Evolutionary conservation across 2,329 filamentous ascomycete genomes (phyloP).

Genomic region (Cryphonectria radicalis): DNA sequence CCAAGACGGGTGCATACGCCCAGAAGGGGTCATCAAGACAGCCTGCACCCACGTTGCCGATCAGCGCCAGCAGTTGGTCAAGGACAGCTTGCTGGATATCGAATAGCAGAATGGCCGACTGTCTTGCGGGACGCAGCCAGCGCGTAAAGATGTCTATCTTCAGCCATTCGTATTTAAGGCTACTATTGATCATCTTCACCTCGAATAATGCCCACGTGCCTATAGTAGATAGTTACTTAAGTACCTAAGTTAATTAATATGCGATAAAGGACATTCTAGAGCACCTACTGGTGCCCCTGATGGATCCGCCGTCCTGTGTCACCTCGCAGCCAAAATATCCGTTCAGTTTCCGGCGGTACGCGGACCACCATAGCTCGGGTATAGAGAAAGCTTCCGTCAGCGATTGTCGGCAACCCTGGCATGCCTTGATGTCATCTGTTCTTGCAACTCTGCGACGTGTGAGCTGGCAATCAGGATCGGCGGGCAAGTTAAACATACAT

Average conservation of each 20-base stretch:
- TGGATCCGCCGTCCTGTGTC: constrained; percentile 25
- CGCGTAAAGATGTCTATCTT: neutral
- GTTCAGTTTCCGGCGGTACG: constrained; percentile 41
- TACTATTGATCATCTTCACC: neutral
- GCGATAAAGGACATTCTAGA: constrained; percentile 22
- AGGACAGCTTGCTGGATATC: neutral
- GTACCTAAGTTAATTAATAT: neutral
- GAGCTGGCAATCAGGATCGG: neutral
- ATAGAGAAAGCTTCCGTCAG: constrained; percentile 37
- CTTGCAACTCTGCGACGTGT: neutral
- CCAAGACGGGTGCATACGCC: constrained; percentile 39
- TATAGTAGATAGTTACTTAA: neutral
- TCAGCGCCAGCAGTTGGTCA: neutral
- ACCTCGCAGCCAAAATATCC: constrained; percentile 44
- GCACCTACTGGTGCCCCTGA: constrained; percentile 33
- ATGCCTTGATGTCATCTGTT: neutral
- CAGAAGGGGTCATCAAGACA: constrained; percentile 39
- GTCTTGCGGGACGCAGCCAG: neutral
- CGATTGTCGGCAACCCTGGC: neutral
- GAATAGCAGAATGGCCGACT: neutral
- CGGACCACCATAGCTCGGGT: constrained; percentile 43
- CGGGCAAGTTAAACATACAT: neutral
- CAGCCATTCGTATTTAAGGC: neutral
- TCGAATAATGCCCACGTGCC: neutral
- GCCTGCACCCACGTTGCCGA: neutral